Evolutionary conservation across 2,329 filamentous ascomycete species (phyloP), one percentile per base, ranked within the genome.

Genomic region (Nemania bipapillata): DNA sequence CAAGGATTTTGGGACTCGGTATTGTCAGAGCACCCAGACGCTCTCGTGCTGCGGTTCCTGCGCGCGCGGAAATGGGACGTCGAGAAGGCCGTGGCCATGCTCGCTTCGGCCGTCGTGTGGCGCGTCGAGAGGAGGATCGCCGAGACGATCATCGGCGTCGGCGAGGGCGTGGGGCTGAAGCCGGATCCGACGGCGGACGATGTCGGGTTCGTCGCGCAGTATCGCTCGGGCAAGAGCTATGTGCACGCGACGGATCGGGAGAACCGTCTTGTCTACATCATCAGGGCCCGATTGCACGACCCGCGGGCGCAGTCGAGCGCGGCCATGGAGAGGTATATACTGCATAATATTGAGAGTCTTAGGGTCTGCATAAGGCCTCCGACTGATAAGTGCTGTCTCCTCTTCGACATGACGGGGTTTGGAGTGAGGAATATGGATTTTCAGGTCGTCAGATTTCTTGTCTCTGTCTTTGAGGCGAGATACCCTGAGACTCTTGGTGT

Each of bases 1-100:
- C 22, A 20, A 15, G 57, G 54, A 2, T 54, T 72, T 42, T 72
- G 70, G 70, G 62, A 32, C 4, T 62, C 65, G 26, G 50, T 68
- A 24, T 53, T 66, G 35, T 50, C 61, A 1, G 67, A 70, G n/a
- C 58, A 70, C 26, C 68, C 70, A 1, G 70, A 72, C 62, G 42
- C 64, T 6, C 37, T 72, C 1, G 55, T 70, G 5, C 26, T 72
- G 35, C 67, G 70, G 6, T 72, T 72, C 28, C 70, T 72, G 9
- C 70, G 70, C 2, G 70, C 70, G n/a, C 67, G 70, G 15, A 70
- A 70, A 47, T 70, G 67, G 70, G 67, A 72, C 37, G 58, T 63
- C 3, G 54, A 62, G 42, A 47, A 55, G 50, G 61, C 64, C 2
- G 59, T 64, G 53, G 42, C 15, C 15, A 72, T 72, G 70, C 65